Conservation (phyloP, 352 stramenopile species). For the Pythium sp. region DNA sequence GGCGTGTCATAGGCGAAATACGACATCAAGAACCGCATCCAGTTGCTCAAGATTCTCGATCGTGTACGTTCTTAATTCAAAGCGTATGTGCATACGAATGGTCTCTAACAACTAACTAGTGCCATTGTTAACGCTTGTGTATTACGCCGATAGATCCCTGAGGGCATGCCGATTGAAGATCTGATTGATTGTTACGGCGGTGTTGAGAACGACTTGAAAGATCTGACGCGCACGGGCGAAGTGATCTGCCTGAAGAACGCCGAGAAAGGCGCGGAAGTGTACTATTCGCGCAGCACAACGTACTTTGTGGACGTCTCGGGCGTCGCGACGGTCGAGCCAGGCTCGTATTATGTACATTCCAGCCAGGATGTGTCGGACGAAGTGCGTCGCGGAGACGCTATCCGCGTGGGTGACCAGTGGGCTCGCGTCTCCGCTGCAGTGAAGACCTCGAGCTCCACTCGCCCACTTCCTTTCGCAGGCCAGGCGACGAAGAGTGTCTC, state of each 20-base stretch:
- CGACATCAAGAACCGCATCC: slow-evolving; percentile 81
- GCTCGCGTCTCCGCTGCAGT: slow-evolving; percentile 76
- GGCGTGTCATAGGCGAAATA: slow-evolving; percentile 70
- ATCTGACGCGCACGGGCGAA: slow-evolving; percentile 67
- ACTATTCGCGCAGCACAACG: slow-evolving; percentile 56
- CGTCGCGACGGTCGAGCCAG: slow-evolving; percentile 66
- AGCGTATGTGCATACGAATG: not conserved
- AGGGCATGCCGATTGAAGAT: slow-evolving; percentile 82
- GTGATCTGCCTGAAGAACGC: slow-evolving; percentile 86
- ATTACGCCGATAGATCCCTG: slow-evolving; percentile 44
- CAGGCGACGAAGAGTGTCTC: slow-evolving; percentile 77
- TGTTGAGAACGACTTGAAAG: slow-evolving; percentile 75
- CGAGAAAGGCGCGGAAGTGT: slow-evolving; percentile 75
- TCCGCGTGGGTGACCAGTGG: slow-evolving; percentile 79
- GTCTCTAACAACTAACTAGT: not conserved
- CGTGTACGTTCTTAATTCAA: slow-evolving; percentile 30
- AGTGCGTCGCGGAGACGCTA: slow-evolving; percentile 69
- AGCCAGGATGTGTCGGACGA: slow-evolving; percentile 68
- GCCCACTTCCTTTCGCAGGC: slow-evolving; percentile 60
- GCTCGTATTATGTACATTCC: slow-evolving; percentile 60
- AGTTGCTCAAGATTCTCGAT: slow-evolving; percentile 78
- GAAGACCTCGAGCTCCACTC: slow-evolving; percentile 67
- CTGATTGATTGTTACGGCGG: slow-evolving; percentile 80
- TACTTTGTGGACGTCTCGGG: slow-evolving; percentile 81
- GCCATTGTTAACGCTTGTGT: no score